Evolutionary conservation across 192 early-diverging fungal genomes (phyloP), one percentile per base, ranked within the genome.

Genomic region (Dispira simplex): DNA sequence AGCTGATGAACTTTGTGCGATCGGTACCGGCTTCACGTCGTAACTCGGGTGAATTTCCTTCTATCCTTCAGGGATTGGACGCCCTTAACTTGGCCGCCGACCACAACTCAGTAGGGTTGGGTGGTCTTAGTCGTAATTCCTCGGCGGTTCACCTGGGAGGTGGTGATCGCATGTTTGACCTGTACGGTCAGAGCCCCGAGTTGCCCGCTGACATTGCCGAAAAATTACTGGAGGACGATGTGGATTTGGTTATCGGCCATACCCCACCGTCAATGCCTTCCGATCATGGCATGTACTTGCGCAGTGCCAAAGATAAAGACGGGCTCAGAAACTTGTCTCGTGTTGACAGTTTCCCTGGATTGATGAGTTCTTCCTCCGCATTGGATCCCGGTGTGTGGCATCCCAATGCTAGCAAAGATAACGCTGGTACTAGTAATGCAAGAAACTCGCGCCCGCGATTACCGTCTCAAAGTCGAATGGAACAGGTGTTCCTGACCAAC

Each of bases 1-100:
- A 74, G 47, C 71, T 77, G 44, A 72, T 68, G 65, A 43, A 13
- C 63, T 20, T 64, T n/a, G 71, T 77, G 44, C 78, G 78, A 49
- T 89, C 86, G 47, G 74, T 85, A 10, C 83, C 87, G 16, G 76
- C 72, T 11, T 86, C 87, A 20, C 76, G 85, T 46, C 83, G 85
- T 71, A 89, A 85, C 67, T 89, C 87, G 46, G 77, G 77, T 32
- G 83, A 85, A 64, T 79, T 79, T 57, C 72, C 71, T 63, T 69
- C 69, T 28, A 64, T 77, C 47, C 72, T 73, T 70, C 72, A 74
- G 44, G 77, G 77, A 63, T 63, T 75, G 27, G 73, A 75, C 59
- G 73, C 71, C 16, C 70, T 78, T 16, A 66, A 66, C 1, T 69
- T 74, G 52, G 56, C 43, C 14, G 68, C 56, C 23, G 64, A 52